Evolutionary conservation across 2,329 filamentous ascomycete genomes (phyloP).

Genomic region (Diplodia mutila): DNA sequence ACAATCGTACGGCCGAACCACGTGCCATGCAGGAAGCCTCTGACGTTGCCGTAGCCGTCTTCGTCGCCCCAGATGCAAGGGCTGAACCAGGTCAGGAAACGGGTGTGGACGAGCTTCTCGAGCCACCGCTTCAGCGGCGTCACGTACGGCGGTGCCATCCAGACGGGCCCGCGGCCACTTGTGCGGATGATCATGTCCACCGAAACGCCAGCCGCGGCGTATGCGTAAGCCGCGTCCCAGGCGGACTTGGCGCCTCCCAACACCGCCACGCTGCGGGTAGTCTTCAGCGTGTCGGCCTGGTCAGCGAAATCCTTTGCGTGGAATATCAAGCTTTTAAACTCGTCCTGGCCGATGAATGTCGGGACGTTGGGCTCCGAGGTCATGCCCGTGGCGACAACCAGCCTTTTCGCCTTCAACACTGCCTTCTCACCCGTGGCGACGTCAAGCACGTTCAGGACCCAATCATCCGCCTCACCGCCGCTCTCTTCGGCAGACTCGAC

Average conservation of each 20-base stretch:
- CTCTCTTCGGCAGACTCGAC: constrained; percentile 55
- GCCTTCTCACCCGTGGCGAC: constrained; percentile 18
- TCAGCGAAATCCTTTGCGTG: constrained; percentile 60
- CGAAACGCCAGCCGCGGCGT: constrained; percentile 47
- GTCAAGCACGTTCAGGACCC: constrained; percentile 29
- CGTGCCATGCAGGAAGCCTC: constrained; percentile 62
- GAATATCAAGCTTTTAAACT: constrained; percentile 59
- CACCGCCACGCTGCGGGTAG: constrained; percentile 50
- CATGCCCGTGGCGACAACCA: constrained; percentile 66
- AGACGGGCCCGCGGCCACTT: constrained; percentile 63
- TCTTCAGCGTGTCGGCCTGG: constrained; percentile 41
- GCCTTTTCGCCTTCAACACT: constrained; percentile 46
- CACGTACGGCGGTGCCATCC: constrained; percentile 60
- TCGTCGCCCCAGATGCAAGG: constrained; percentile 73
- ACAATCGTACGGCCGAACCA: constrained; percentile 60
- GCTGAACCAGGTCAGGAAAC: constrained; percentile 73
- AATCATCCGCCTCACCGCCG: constrained; percentile 37
- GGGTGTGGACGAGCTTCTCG: constrained; percentile 68
- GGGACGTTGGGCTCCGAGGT: constrained; percentile 63
- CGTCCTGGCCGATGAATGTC: constrained; percentile 52
- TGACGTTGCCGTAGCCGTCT: constrained; percentile 61
- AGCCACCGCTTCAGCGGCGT: constrained; percentile 68
- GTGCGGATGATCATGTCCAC: constrained; percentile 63
- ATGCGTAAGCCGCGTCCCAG: constrained; percentile 65
- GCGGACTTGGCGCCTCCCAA: constrained; percentile 66